Conservation (phyloP, 2,329 filamentous ascomycete species). For the Sporothrix phasma region DNA sequence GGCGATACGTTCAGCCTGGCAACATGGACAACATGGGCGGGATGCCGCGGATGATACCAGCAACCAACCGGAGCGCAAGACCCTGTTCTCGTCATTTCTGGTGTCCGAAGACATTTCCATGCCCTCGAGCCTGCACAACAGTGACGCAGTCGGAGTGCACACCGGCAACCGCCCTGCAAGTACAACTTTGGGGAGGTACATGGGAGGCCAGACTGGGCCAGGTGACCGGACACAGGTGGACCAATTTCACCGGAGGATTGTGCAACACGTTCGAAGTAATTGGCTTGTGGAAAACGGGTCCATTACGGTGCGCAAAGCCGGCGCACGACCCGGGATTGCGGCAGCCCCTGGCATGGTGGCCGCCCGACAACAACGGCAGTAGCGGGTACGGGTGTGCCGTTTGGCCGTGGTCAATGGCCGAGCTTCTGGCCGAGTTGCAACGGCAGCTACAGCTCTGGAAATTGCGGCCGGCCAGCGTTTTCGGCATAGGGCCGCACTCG, state of each 20-base stretch:
- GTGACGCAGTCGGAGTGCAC: neutral
- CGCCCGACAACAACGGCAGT: neutral
- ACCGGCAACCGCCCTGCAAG: neutral
- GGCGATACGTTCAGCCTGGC: neutral
- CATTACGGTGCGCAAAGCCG: constrained; percentile 19
- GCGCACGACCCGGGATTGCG: neutral
- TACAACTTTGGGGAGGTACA: neutral
- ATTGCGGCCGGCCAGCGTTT: constrained; percentile 1
- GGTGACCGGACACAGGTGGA: constrained; percentile 24
- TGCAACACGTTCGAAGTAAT: constrained; percentile 35
- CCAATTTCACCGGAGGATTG: constrained; percentile 34
- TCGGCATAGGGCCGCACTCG: neutral
- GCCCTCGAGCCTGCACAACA: neutral
- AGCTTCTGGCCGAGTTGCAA: constrained; percentile 26
- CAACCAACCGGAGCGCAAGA: neutral
- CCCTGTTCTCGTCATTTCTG: neutral
- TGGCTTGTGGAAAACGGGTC: constrained; percentile 28
- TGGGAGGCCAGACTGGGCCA: neutral
- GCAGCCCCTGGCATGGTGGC: neutral
- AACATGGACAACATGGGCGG: neutral
- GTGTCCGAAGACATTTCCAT: neutral
- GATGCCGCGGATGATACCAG: neutral
- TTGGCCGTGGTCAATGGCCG: constrained; percentile 25
- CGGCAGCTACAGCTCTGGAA: constrained; percentile 28
- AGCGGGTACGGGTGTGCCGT: constrained; percentile 17